These are phyloP conservation scores for Paraleonurus japonicus DNA, from an alignment of 257 asterid species.

Conservation along the genomic window DNA sequence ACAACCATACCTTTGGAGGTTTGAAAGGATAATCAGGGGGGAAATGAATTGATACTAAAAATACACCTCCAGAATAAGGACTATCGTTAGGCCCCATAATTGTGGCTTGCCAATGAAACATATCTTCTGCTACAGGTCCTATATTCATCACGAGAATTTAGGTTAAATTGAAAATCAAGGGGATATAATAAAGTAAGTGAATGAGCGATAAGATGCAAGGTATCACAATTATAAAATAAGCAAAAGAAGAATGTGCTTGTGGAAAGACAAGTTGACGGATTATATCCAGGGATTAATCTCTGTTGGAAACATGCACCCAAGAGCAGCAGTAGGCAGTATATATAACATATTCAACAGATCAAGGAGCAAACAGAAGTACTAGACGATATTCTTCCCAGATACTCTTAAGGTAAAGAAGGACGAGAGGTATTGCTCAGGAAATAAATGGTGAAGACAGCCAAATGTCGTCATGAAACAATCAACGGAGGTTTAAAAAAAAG, in stretches of 20 bases:
- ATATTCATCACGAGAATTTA: neutral
- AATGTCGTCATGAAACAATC: neutral
- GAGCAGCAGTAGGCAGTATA: neutral
- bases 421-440: neutral
- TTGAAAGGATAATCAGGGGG: slow-evolving; percentile 59
- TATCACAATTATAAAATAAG: neutral
- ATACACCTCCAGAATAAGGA: slow-evolving; percentile 54
- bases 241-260: neutral
- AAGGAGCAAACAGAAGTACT: neutral
- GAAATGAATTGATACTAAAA: slow-evolving; percentile 52
- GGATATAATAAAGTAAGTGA: neutral
- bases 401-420: neutral
- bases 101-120: slow-evolving; percentile 61
- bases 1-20: slow-evolving; percentile 49
- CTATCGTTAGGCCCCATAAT: slow-evolving; percentile 57
- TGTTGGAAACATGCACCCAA: slow-evolving; percentile 2
- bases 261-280: neutral
- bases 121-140: slow-evolving; percentile 60
- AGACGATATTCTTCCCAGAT: neutral
- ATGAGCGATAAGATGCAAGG: neutral
- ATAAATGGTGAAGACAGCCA: neutral
- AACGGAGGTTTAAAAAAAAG: neutral
- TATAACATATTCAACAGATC: neutral
- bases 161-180: neutral
- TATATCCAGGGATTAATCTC: neutral